Evolutionary conservation across 352 stramenopile genomes (phyloP), one percentile per base, ranked within the genome.

Genomic region (Phytophthora colocasiae): DNA sequence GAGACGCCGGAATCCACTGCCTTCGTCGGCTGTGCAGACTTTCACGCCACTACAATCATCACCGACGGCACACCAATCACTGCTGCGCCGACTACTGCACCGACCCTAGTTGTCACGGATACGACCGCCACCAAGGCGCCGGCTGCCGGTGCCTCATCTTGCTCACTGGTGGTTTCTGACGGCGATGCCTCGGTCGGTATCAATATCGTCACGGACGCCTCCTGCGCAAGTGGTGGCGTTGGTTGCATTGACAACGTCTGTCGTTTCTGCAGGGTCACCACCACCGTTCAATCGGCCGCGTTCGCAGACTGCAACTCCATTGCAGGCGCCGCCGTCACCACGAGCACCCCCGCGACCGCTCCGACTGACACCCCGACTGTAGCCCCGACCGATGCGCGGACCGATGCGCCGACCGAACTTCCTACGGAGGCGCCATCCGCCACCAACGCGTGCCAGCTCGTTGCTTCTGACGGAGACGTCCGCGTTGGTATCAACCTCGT

Each of bases 241-340:
- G 73, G 73, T 7, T 82, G 76, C 43, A 78, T 75, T 46, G 73
- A 62, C 40, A 50, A 73, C 6, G 38, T 68, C 24, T 85, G 76
- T 11, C 73, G 73, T 15, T 85, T 76, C 39, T 87, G 78, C 56
- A 71, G 66, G 52, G 26, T 41, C 4, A 61, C n/a, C 5, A 63
- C 61, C 17, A 83, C 75, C 0, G 31, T 66, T 0, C 65, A 81
- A 48, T 85, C 78, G 4, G 57, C 66, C 15, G 32, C 69, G 27
- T 63, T 73, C 27, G 34, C n/a, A 6, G 61, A 73, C 26, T 78
- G 66, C 34, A 45, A 7, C 24, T 32, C 34, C 36, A 60, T 69
- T 40, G 22, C 60, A 1, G 49, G 52, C 12, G 14, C 52, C 26
- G 57, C 32, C 7, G 27, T 54, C 4, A n/a, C 58, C 6, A 44